phyloP scores from a whole-genome alignment of 2,329 filamentous ascomycete species.

The Ophiostoma tasmaniense region DNA sequence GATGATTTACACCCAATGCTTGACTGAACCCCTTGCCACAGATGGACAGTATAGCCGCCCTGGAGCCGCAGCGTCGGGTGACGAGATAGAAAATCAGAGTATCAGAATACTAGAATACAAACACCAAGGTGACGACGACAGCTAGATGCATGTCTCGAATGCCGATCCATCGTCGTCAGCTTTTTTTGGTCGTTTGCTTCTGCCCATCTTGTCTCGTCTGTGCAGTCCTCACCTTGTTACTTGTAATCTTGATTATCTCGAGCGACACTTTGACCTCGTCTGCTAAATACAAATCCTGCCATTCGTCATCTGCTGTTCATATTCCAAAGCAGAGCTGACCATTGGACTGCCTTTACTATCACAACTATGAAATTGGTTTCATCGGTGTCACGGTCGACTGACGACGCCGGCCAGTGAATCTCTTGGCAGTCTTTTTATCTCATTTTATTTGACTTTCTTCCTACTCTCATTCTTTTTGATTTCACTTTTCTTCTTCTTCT shows the following conservation, averaged over 20 bases:
- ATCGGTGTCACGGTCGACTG: conserved; percentile 4
- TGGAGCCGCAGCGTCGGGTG: background rate
- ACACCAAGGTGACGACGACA: background rate
- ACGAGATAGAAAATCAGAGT: background rate
- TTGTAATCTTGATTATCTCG: background rate
- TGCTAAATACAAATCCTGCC: background rate
- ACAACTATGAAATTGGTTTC: background rate
- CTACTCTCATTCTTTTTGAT: background rate
- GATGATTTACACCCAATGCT: background rate
- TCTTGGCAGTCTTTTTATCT: background rate
- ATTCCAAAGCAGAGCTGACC: background rate
- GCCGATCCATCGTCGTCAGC: background rate
- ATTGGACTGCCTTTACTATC: background rate
- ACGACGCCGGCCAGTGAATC: background rate
- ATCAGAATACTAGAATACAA: no score
- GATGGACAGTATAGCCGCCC: no score
- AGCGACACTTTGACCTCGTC: background rate
- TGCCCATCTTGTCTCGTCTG: background rate
- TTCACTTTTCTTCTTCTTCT: background rate
- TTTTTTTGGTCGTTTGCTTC: background rate
- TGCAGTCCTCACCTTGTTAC: background rate
- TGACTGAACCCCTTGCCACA: background rate
- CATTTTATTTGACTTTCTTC: background rate
- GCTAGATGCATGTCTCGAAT: background rate
- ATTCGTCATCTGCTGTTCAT: background rate